Base-by-base conservation (phyloP, 2,329 filamentous ascomycete genomes). In the Myriosclerotinia duriaeana region DNA sequence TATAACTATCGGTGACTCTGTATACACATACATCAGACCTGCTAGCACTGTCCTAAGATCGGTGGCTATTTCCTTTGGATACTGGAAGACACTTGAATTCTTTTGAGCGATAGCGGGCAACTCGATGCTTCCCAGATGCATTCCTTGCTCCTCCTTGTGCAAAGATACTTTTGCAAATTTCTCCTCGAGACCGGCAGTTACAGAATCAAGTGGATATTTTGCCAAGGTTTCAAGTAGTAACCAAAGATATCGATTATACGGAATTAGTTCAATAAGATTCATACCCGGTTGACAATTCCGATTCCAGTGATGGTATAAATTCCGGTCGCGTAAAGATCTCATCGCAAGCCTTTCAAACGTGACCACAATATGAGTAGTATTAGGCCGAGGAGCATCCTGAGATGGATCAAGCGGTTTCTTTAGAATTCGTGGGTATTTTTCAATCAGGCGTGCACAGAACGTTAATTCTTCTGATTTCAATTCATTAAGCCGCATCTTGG, bases 181-280 rank as follows among this genome's bases (percentile, higher is more conserved):
- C 11, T 58, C 30, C 11, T 64, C 42, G 3, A 64, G 42, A 5
- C 14, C 42, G 2, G 15, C 17, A 5, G 9, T 11, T 20, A 17
- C n/a, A 11, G 7, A 7, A 14, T 58, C 20, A 5, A 64, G 7
- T 20, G 62, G 62, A 48, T 58, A n/a, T 5, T 26, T 64, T 4
- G 17, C 62, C 15, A 64, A 40, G 2, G 62, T 64, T 22, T 58
- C 53, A n/a, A 64, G 40, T 20, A 64, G 9, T 20, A 58, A 15
- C 40, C 53, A 26, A 15, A 64, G 53, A n/a, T 64, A 64, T 58
- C n/a, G 62, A 30, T 64, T 30, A 20, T 64, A 58, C 38, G 62
- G 62, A 38, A 64, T 38, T 15, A 64, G 9, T 46, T 50, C 53
- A 6, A 56, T 30, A 11, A 64, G 6, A 36, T 64, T 14, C 26